Percentiles rank a stretch among this genome's conserved stretches.
Evolutionary conservation across 2,329 filamentous ascomycete genomes (phyloP).

Genomic region (Colletotrichum echinochloae): DNA sequence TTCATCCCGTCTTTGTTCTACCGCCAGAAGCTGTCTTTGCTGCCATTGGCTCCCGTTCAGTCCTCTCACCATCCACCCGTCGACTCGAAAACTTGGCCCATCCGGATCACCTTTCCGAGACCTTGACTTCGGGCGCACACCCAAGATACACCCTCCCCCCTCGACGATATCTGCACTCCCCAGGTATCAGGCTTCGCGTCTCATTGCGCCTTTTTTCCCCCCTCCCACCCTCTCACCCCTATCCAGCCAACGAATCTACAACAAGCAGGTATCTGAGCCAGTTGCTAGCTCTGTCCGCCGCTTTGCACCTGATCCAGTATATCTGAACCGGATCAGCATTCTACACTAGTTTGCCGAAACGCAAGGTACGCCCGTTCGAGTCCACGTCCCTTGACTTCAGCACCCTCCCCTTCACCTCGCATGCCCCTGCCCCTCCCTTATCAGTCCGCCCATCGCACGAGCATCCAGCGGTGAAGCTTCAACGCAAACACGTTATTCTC

Average conservation of each 20-base stretch:
- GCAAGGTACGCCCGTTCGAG: slow-evolving; percentile 39
- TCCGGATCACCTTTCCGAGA: slow-evolving; percentile 37
- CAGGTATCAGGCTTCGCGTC: slow-evolving; percentile 29
- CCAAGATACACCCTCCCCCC: slow-evolving; percentile 19
- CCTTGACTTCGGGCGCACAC: slow-evolving; percentile 25
- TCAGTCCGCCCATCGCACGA: slow-evolving; percentile 38
- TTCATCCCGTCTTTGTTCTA: slow-evolving; percentile 35
- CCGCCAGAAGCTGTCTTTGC: slow-evolving; percentile 1
- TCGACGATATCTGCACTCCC: slow-evolving; percentile 37
- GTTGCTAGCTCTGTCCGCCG: slow-evolving; percentile 34
- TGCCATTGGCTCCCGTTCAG: slow-evolving; percentile 27
- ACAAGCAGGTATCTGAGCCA: slow-evolving; percentile 36
- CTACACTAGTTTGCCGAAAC: slow-evolving; percentile 35
- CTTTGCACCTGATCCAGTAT: slow-evolving; percentile 38
- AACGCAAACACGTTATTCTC: slow-evolving; percentile 33
- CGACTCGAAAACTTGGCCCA: slow-evolving; percentile 10
- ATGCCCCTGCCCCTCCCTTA: slow-evolving; percentile 37
- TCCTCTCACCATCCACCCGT: slow-evolving; percentile 15
- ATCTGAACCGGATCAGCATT: slow-evolving; percentile 40
- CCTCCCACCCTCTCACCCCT: neutral
- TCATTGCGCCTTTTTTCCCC: slow-evolving; percentile 12
- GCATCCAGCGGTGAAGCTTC: slow-evolving; percentile 40
- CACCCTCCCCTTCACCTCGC: slow-evolving; percentile 6
- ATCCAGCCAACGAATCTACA: slow-evolving; percentile 17
- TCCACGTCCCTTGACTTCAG: slow-evolving; percentile 20